Base-by-base conservation (phyloP, 352 stramenopile genomes). In the Phytopythium aichiense region DNA sequence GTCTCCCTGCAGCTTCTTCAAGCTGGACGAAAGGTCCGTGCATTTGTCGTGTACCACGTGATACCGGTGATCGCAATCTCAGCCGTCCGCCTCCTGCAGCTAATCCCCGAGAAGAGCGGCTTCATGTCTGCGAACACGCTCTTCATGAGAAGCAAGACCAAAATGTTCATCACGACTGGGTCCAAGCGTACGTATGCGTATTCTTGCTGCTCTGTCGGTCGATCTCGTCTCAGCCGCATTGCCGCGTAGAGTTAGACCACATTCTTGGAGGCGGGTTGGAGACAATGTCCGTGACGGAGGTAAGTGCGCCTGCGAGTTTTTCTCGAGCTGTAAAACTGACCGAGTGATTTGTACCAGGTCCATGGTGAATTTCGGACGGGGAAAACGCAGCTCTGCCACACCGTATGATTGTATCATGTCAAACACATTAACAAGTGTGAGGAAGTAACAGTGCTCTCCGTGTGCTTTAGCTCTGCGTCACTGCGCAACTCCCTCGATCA, bases 321-420 rank as follows among this genome's bases (percentile, higher is more conserved):
- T 20, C 50, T 15, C 4, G 16, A 12, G 12, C 13, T 45, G 16
- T 0, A 35, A 2, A n/a, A 18, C 20, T 23, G 28, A 38, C 23
- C 15, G 7, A 42, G 11, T 22, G 13, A 11, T 46, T 23, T 33
- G 33, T 15, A 16, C 12, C 31, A 97, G 87, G 76, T 96, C 58
- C 92, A 94, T 56, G 91, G 94, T 20, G 94, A 98, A 64, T 98
- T 98, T 65, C 77, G 95, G 20, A 98, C 94, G 20, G 95, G 94
- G 23, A 98, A 98, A 69, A 98, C 94, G 1, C 94, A 98, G 64
- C 73, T 98, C 20, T 94, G 87, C 43, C 94, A 98, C 68, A 98
- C 94, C 42, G 84, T 91, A 81, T 33, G 43, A 1, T 23, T n/a
- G 0, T 20, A 15, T 7, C 30, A 52, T 40, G n/a, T 1, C 28